Percentiles rank a stretch among this genome's conserved stretches.
These are phyloP conservation scores for Mycena galericulata DNA, from an alignment of 768 basidiomycete species.

Conservation along the genomic window DNA sequence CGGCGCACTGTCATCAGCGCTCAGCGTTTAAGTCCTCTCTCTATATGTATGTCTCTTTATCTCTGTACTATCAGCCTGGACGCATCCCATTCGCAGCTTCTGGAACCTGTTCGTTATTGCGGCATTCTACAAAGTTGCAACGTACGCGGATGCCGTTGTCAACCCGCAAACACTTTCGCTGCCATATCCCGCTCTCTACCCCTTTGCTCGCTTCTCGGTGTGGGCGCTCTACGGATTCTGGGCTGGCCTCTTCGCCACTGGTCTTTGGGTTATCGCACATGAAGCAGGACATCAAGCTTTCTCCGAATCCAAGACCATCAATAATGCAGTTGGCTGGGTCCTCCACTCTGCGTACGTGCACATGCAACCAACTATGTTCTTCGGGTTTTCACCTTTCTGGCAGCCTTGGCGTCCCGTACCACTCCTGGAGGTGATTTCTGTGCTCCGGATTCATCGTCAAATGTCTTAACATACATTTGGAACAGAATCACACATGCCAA, in stretches of 20 bases:
- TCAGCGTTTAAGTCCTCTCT: constrained; percentile 82
- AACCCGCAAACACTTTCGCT: constrained; percentile 66
- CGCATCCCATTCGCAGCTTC: constrained; percentile 54
- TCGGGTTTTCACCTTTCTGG: constrained; percentile 37
- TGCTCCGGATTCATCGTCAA: not conserved
- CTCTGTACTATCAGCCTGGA: not conserved
- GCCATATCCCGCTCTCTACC: constrained; percentile 71
- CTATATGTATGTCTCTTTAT: constrained; percentile 72
- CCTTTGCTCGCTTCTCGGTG: constrained; percentile 70
- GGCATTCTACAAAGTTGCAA: constrained; percentile 74
- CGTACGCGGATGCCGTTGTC: constrained; percentile 72
- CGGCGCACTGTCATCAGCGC: constrained; percentile 91
- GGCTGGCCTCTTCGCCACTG: constrained; percentile 88
- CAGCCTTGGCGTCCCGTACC: constrained; percentile 95
- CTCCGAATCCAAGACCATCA: constrained; percentile 91
- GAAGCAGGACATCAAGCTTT: constrained; percentile 98
- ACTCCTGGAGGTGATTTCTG: constrained; percentile 90
- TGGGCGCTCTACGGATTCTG: constrained; percentile 89
- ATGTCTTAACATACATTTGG: not conserved
- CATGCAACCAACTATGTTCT: constrained; percentile 20
- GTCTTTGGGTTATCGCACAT: constrained; percentile 68
- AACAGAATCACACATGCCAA: constrained; percentile 69
- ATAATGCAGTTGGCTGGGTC: constrained; percentile 93
- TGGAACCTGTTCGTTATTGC: constrained; percentile 83
- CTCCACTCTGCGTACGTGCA: constrained; percentile 85